These are phyloP conservation scores for Pestalotiopsis sp. DNA, from an alignment of 2,329 filamentous ascomycete species.

Conservation along the genomic window DNA sequence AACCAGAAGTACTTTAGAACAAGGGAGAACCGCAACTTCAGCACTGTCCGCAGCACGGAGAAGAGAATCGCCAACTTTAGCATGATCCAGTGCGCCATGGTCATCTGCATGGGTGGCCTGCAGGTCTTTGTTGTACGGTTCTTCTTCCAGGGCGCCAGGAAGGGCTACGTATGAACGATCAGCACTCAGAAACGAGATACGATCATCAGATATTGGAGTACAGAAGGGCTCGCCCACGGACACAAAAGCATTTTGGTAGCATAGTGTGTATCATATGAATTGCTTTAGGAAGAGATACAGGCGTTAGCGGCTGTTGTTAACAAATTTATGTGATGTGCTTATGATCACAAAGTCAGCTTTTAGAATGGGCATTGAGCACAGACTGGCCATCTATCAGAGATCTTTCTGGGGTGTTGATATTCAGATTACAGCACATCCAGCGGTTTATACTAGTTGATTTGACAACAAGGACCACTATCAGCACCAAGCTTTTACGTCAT, in stretches of 20 bases:
- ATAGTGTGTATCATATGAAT: not conserved
- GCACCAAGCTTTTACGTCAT: not conserved
- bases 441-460: not conserved
- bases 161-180: slow-evolving; percentile 65
- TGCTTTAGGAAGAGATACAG: not conserved
- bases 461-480: not conserved
- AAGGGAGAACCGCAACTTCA: slow-evolving; percentile 98
- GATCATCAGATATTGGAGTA: not conserved
- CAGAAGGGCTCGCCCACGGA: not conserved
- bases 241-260: not conserved
- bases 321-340: not conserved
- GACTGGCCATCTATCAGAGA: not conserved
- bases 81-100: slow-evolving; percentile 87
- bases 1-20: slow-evolving; percentile 99
- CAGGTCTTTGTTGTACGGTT: slow-evolving; percentile 98
- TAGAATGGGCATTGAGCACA: not conserved
- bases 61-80: slow-evolving; percentile 96
- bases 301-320: not conserved
- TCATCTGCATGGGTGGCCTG: slow-evolving; percentile 91
- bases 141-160: slow-evolving; percentile 89
- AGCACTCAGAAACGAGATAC: not conserved
- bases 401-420: not conserved
- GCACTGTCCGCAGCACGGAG: slow-evolving; percentile 95
- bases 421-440: not conserved
- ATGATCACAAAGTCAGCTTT: not conserved